Conservation (phyloP, 495 filamentous ascomycete species). For the Penicillium egyptiacum region DNA sequence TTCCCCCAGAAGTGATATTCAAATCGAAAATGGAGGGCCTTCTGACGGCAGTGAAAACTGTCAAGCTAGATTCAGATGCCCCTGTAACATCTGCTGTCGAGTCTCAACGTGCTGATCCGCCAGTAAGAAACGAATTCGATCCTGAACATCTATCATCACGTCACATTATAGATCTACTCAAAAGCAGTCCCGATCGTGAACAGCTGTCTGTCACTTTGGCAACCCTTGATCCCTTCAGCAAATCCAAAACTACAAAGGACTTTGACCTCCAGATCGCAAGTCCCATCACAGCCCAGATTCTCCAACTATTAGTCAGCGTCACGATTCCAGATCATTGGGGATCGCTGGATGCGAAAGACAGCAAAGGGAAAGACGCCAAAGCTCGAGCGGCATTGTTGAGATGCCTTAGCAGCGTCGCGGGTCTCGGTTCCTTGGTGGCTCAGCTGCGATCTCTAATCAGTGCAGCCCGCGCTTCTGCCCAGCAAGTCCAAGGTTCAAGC, state of each 20-base stretch:
- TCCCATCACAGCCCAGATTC: conserved; percentile 65
- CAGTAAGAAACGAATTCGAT: conserved; percentile 16
- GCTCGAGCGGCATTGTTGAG: conserved; percentile 51
- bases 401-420: conserved; percentile 71
- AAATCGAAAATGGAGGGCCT: conserved; percentile 42
- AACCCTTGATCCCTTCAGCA: conserved; percentile 51
- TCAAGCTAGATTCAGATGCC: conserved; percentile 26
- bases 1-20: background rate
- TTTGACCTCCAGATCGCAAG: conserved; percentile 65
- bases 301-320: conserved; percentile 65
- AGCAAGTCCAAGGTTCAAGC: conserved; percentile 32
- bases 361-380: conserved; percentile 34
- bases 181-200: conserved; percentile 61
- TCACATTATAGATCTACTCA: conserved; percentile 63
- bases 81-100: conserved; percentile 24
- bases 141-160: conserved; percentile 46
- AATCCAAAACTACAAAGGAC: conserved; percentile 24
- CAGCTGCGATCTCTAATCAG: conserved; percentile 57
- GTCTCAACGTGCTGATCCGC: conserved; percentile 11
- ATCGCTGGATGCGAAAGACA: conserved; percentile 50
- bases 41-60: conserved; percentile 43
- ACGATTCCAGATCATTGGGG: conserved; percentile 79
- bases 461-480: conserved; percentile 26
- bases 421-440: conserved; percentile 66
- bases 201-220: conserved; percentile 52